A percentile compares a stretch with the other conserved stretches of the same genome.
These are phyloP conservation scores for Hypoxylon sp. DNA, from an alignment of 2,329 filamentous ascomycete genomes.

Conservation along the genomic window DNA sequence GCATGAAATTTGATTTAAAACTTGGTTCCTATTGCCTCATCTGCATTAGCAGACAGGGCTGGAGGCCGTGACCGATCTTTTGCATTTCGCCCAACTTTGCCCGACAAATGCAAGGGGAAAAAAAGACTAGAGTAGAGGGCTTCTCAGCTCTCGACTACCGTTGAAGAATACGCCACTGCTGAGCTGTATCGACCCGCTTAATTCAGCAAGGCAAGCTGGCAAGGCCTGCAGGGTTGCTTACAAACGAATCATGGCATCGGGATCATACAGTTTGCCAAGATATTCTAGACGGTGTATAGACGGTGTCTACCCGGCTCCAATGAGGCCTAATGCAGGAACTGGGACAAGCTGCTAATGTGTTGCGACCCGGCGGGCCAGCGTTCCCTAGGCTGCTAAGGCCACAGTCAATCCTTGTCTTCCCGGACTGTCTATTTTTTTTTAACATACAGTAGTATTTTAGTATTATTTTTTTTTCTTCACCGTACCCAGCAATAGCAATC, in stretches of 20 bases:
- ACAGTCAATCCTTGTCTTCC: slow-evolving; percentile 20
- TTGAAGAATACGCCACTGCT: slow-evolving; percentile 30
- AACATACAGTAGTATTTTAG: too few species aligned
- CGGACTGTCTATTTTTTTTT: slow-evolving; percentile 9
- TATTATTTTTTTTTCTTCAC: slow-evolving; percentile 28
- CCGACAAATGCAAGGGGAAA: not conserved
- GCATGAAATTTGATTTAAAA: slow-evolving; percentile 2
- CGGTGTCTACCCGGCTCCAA: slow-evolving; percentile 32
- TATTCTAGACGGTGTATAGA: slow-evolving; percentile 37
- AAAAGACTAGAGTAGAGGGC: too few species aligned
- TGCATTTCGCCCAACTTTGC: slow-evolving; percentile 5
- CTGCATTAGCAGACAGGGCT: too few species aligned
- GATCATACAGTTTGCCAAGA: slow-evolving; percentile 39
- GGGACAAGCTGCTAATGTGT: slow-evolving; percentile 26
- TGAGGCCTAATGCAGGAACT: slow-evolving; percentile 46
- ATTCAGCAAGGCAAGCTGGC: slow-evolving; percentile 6
- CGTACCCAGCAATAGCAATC: slow-evolving; percentile 36
- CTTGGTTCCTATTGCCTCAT: slow-evolving; percentile 6
- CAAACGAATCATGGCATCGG: slow-evolving; percentile 40
- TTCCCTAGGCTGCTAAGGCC: slow-evolving; percentile 9
- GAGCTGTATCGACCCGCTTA: slow-evolving; percentile 32
- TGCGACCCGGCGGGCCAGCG: not conserved
- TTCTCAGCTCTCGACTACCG: not conserved
- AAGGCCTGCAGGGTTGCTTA: slow-evolving; percentile 11
- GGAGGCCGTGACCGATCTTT: slow-evolving; percentile 6